Evolutionary conservation across 2,329 filamentous ascomycete species (phyloP).

Genomic region (Fusarium albosuccineum): DNA sequence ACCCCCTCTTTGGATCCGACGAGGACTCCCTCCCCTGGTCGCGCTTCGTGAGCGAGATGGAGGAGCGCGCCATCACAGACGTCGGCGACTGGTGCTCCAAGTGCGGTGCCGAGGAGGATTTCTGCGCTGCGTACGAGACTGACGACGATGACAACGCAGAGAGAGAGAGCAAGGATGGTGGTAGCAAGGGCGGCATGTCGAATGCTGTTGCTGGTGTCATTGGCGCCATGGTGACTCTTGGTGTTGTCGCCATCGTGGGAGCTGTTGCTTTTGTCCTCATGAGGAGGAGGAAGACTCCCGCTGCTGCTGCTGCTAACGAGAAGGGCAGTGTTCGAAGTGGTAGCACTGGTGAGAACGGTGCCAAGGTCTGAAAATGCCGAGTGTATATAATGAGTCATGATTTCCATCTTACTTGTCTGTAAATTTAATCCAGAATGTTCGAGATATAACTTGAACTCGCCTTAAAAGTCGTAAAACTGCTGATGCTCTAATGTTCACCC

Average conservation of each 20-base stretch:
- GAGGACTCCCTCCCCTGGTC: constrained; percentile 48
- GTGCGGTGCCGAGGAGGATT: constrained; percentile 46
- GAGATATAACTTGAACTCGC: too few species aligned
- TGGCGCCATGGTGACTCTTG: constrained; percentile 51
- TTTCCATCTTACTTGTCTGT: too few species aligned
- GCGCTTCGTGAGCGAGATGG: constrained; percentile 47
- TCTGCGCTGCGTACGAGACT: constrained; percentile 50
- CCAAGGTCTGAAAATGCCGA: constrained; percentile 8
- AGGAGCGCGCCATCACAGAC: constrained; percentile 46
- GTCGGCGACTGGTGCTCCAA: constrained; percentile 49
- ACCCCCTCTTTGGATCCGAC: constrained; percentile 48
- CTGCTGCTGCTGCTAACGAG: neutral
- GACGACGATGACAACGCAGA: constrained; percentile 22
- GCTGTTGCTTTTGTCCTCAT: constrained; percentile 39
- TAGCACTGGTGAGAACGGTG: constrained; percentile 20
- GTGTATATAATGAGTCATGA: neutral
- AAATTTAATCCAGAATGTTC: too few species aligned
- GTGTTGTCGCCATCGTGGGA: constrained; percentile 41
- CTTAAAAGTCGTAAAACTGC: too few species aligned
- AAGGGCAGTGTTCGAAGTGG: constrained; percentile 33
- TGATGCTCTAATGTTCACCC: too few species aligned
- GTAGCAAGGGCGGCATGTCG: constrained; percentile 44
- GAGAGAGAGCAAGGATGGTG: constrained; percentile 8
- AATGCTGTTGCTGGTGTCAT: constrained; percentile 52
- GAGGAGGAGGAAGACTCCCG: constrained; percentile 36